Conservation (phyloP, 768 basidiomycete species). For the Rhodosporidiobolus sp. region DNA sequence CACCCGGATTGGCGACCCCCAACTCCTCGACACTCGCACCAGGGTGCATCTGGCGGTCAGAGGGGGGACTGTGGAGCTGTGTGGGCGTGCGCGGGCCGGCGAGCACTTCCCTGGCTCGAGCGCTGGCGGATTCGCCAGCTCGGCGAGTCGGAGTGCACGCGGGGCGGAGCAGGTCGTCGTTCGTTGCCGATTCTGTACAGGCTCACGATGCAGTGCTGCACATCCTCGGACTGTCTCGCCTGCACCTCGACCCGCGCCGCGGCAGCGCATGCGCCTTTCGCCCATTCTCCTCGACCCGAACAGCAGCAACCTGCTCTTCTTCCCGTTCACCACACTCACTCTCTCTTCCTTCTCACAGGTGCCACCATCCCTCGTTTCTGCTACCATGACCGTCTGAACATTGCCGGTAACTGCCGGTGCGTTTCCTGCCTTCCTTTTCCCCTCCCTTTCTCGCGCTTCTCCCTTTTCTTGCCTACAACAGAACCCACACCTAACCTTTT, state of each 20-base stretch:
- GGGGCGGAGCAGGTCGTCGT: not conserved
- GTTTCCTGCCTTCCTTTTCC: conserved; percentile 43
- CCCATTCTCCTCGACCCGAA: not conserved
- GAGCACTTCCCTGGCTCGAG: no score
- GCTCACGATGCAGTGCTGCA: no score
- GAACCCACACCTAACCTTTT: no score
- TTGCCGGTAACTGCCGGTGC: conserved; percentile 95
- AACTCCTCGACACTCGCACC: no score
- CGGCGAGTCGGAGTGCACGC: not conserved
- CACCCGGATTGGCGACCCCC: no score
- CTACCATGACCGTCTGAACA: conserved; percentile 66
- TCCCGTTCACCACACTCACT: not conserved
- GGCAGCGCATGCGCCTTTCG: no score
- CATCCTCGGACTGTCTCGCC: no score
- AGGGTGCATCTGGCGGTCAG: no score
- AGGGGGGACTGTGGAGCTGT: no score
- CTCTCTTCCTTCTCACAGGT: conserved; percentile 13
- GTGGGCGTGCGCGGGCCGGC: no score
- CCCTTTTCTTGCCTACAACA: not conserved
- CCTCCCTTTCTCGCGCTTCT: not conserved
- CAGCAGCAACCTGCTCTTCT: not conserved
- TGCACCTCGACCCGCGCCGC: no score
- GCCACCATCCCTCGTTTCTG: conserved; percentile 47
- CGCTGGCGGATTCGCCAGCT: no score
- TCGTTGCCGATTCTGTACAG: not conserved